Evolutionary conservation across 2,329 filamentous ascomycete species (phyloP).

Genomic region (Thelonectria rubi): DNA sequence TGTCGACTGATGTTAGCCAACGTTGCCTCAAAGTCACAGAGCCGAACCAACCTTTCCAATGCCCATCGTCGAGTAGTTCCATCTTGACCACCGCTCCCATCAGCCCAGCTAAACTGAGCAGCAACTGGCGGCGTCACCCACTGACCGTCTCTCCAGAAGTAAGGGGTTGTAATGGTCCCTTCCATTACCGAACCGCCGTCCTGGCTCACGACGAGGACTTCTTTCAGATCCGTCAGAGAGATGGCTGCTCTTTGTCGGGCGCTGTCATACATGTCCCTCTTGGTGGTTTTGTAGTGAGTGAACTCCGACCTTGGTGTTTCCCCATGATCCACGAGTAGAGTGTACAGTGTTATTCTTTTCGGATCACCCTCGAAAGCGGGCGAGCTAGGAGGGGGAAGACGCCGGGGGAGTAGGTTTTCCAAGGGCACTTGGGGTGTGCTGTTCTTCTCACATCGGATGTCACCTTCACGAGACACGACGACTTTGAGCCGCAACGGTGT

Average conservation of each 20-base stretch:
- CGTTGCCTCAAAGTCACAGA: background rate
- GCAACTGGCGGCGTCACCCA: conserved; percentile 86
- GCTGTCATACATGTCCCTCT: conserved; percentile 74
- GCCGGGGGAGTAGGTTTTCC: conserved; percentile 65
- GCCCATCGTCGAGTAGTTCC: conserved; percentile 87
- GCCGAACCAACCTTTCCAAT: conserved; percentile 65
- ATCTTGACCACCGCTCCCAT: conserved; percentile 77
- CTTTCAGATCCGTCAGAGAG: conserved; percentile 59
- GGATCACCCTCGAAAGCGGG: conserved; percentile 35
- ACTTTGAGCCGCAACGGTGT: conserved; percentile 63
- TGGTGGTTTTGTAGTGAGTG: conserved; percentile 88
- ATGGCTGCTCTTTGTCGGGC: conserved; percentile 72
- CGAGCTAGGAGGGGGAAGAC: conserved; percentile 58
- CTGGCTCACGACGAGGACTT: conserved; percentile 79
- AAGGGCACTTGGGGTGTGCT: conserved; percentile 52
- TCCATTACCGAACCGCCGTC: conserved; percentile 77
- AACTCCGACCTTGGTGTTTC: conserved; percentile 64
- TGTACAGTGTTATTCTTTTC: conserved; percentile 47
- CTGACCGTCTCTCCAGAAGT: conserved; percentile 74
- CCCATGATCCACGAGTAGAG: conserved; percentile 56
- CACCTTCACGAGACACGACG: conserved; percentile 60
- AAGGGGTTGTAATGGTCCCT: conserved; percentile 83
- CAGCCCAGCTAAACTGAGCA: conserved; percentile 44
- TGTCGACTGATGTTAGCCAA: conserved; percentile 17
- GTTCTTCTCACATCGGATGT: conserved; percentile 54